These are phyloP conservation scores for Epichloe uncinata DNA, from an alignment of 2,329 filamentous ascomycete species.

Conservation along the genomic window DNA sequence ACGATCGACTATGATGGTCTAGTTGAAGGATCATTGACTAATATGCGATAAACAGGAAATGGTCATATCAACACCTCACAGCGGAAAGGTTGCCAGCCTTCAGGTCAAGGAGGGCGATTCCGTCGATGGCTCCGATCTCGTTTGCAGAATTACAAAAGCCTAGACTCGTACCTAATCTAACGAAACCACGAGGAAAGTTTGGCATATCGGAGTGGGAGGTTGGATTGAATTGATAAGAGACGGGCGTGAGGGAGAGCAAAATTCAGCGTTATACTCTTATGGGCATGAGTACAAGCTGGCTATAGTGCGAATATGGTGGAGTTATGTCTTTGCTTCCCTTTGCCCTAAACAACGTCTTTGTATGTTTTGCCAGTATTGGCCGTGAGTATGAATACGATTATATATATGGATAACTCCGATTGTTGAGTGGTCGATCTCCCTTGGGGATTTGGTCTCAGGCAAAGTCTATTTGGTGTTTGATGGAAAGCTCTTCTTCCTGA, in stretches of 20 bases:
- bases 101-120: conserved; percentile 91
- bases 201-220: neutral
- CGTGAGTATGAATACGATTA: neutral
- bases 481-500: no score
- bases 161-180: neutral
- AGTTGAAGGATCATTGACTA: conserved; percentile 10
- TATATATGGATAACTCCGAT: neutral
- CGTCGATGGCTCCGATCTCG: conserved; percentile 81
- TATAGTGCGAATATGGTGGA: neutral
- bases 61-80: conserved; percentile 94
- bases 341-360: neutral
- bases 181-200: neutral
- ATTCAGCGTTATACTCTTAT: neutral
- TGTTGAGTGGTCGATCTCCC: neutral
- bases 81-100: conserved; percentile 70
- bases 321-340: neutral
- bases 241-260: neutral
- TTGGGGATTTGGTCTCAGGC: neutral
- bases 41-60: conserved; percentile 57
- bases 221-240: neutral
- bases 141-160: conserved; percentile 82
- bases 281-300: neutral
- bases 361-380: conserved; percentile 1
- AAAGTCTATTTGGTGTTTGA: neutral
- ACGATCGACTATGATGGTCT: no score